Evolutionary conservation across 192 early-diverging fungal genomes (phyloP).

Genomic region (Ambispora gerdemannii): DNA sequence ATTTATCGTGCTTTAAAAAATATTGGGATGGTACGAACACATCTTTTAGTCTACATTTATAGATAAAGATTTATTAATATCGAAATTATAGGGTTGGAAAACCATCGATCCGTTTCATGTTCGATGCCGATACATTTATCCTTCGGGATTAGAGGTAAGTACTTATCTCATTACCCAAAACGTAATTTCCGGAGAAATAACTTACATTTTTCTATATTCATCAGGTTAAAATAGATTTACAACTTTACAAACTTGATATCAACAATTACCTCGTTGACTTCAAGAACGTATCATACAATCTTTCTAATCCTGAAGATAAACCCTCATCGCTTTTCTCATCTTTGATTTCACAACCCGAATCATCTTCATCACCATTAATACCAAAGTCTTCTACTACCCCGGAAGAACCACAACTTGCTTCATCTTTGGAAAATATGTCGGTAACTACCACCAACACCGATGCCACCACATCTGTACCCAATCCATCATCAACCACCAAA

Average conservation of each 20-base stretch:
- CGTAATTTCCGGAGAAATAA: slow-evolving; percentile 27
- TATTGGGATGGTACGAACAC: slow-evolving; percentile 66
- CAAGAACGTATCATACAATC: slow-evolving; percentile 66
- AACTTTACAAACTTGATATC: slow-evolving; percentile 87
- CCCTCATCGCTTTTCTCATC: slow-evolving; percentile 34
- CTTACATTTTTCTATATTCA: slow-evolving; percentile 19
- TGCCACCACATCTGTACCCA: too few species aligned
- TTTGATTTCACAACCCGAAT: slow-evolving; percentile 4
- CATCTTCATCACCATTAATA: slow-evolving; percentile 25
- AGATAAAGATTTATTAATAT: neutral
- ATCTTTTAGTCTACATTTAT: neutral
- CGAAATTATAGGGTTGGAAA: slow-evolving; percentile 71
- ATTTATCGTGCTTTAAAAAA: slow-evolving; percentile 91
- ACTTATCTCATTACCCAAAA: neutral
- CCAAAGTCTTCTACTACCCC: slow-evolving; percentile 30
- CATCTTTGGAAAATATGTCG: too few species aligned
- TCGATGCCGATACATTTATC: slow-evolving; percentile 64
- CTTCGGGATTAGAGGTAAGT: slow-evolving; percentile 21
- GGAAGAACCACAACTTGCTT: slow-evolving; percentile 37
- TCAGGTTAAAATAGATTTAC: slow-evolving; percentile 89
- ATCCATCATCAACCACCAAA: slow-evolving; percentile 35
- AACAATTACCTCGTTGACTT: slow-evolving; percentile 97
- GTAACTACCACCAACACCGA: too few species aligned
- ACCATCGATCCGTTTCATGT: slow-evolving; percentile 85
- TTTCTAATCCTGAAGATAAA: slow-evolving; percentile 35